Base-by-base conservation (phyloP, 768 basidiomycete genomes). In the Xerocomus potaroensis region DNA sequence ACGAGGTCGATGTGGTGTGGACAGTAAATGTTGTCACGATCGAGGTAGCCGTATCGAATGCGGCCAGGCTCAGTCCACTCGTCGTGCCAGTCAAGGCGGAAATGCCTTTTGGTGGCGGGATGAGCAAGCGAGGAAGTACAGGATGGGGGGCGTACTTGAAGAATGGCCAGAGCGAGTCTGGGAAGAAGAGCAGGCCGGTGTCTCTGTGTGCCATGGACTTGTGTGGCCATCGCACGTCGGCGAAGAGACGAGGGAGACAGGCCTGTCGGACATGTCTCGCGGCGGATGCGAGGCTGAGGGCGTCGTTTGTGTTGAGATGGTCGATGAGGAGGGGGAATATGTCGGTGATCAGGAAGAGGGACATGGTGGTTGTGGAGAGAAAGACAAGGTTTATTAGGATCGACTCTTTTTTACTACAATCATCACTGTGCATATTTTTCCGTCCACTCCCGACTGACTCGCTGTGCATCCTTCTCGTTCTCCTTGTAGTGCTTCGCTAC, bases 401-500 rank as follows among this genome's bases (percentile, higher is more conserved):
- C n/a, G n/a, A n/a, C n/a, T n/a, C n/a, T n/a, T n/a, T n/a, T n/a
- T n/a, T n/a, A n/a, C n/a, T 39, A 35, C 31, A n/a, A 44, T 35
- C 43, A 52, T 60, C 45, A 66, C 41, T 62, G 60, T 24, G 95
- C 95, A 62, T 87, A 97, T 65, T 82, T 80, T 72, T 84, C 79
- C 57, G 96, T 98, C 96, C 96, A 99, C 72, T 96, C 91, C 64
- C 80, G 80, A 65, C 91, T 91, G 50, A 96, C 91, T 29, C 84
- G 74, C 70, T 91, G 88, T 21, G 96, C 96, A 48, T 87, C 94
- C 66, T 81, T 79, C 76, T 96, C 91, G 65, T 98, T 78, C 73
- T 97, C 91, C 70, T 99, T 98, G 79, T 96, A 99, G 62, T 98
- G 93, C 68, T 96, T 94, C 23, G 96, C 96, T 15, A 92, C 90